These are phyloP conservation scores for Aspergillus sp. DNA, from an alignment of 2,329 filamentous ascomycete species.

Conservation along the genomic window DNA sequence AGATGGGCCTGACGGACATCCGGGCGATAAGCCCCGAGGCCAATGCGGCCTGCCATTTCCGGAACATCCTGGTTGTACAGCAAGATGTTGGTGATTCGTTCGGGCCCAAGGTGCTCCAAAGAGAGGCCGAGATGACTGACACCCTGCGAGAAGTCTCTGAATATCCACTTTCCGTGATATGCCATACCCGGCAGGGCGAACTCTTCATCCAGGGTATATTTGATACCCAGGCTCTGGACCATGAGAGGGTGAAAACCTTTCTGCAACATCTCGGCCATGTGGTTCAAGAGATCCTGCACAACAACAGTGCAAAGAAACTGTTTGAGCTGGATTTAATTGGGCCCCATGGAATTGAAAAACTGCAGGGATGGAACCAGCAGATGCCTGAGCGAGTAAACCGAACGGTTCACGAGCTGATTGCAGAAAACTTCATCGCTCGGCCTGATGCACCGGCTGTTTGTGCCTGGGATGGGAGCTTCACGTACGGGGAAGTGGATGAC, in stretches of 20 bases:
- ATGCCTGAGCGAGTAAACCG: background rate
- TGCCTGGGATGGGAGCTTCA: conserved; percentile 28
- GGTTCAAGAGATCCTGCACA: background rate
- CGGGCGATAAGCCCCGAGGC: background rate
- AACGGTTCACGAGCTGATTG: background rate
- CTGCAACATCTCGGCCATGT: background rate
- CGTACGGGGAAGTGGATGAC: conserved; percentile 26
- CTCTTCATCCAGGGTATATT: background rate
- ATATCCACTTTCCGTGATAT: background rate
- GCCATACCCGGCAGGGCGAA: background rate
- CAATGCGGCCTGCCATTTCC: background rate
- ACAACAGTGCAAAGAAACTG: background rate
- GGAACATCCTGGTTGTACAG: background rate
- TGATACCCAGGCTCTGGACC: background rate
- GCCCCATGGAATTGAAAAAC: background rate
- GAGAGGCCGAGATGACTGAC: background rate
- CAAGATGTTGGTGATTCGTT: background rate
- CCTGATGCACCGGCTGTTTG: conserved; percentile 18
- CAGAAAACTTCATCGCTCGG: background rate
- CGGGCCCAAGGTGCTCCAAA: background rate
- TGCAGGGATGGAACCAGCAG: background rate
- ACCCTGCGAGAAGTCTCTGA: background rate
- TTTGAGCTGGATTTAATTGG: background rate
- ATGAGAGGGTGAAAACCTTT: background rate
- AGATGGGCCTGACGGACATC: background rate